These are phyloP conservation scores for Chenopodium berlandieri DNA, from an alignment of 148 eudicot genomes.

Conservation along the genomic window DNA sequence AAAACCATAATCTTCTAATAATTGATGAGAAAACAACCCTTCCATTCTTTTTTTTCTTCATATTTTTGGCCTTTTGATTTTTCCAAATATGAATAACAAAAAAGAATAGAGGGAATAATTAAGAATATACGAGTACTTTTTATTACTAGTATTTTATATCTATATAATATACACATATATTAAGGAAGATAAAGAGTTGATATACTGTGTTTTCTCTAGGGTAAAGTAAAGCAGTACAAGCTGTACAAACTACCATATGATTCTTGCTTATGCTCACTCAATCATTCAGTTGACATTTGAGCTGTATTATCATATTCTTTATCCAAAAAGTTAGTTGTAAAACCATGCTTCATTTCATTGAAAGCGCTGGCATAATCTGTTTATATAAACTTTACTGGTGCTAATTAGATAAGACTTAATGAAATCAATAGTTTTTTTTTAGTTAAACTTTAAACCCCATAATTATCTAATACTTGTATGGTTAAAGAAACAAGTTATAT, in stretches of 20 bases:
- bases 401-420: background rate
- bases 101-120: too few species aligned
- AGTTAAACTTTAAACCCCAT: background rate
- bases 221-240: background rate
- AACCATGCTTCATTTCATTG: background rate
- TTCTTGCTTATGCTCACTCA: background rate
- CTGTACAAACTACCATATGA: background rate
- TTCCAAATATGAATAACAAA: too few species aligned
- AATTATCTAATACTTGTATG: too few species aligned
- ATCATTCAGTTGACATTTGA: constrained; percentile 12
- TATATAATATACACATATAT: too few species aligned
- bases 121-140: too few species aligned
- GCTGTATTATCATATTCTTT: background rate
- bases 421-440: background rate
- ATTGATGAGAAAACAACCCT: too few species aligned
- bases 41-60: too few species aligned
- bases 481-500: too few species aligned
- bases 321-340: background rate
- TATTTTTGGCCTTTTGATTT: too few species aligned
- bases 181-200: too few species aligned
- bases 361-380: background rate
- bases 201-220: too few species aligned
- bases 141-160: too few species aligned
- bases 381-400: background rate
- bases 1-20: background rate